Evolutionary conservation across 2,329 filamentous ascomycete genomes (phyloP).

Genomic region (Ascochyta koolunga): DNA sequence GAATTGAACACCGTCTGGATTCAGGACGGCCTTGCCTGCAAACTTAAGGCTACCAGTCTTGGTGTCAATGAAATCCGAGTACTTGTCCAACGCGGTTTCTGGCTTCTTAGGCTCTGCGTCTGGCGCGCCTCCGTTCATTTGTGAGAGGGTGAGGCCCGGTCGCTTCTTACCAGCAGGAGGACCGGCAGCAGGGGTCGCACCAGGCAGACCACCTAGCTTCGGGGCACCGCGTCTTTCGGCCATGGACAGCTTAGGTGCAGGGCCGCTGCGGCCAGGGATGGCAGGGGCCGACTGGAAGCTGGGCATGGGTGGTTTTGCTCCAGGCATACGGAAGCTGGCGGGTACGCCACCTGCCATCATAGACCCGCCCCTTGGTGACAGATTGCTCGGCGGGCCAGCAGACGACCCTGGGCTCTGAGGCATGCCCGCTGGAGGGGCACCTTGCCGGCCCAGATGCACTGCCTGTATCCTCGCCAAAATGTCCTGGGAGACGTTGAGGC

Average conservation of each 20-base stretch:
- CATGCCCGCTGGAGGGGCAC: conserved; percentile 53
- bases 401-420: conserved; percentile 37
- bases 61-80: conserved; percentile 84
- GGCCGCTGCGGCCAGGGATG: conserved; percentile 52
- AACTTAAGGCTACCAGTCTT: conserved; percentile 92
- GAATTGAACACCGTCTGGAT: conserved; percentile 89
- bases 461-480: conserved; percentile 73
- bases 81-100: conserved; percentile 65
- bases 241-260: conserved; percentile 62
- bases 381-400: conserved; percentile 16
- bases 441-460: conserved; percentile 70
- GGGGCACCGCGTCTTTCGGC: conserved; percentile 63
- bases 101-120: conserved; percentile 40
- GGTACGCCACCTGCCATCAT: conserved; percentile 50
- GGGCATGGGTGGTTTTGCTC: conserved; percentile 46
- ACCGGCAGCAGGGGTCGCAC: conserved; percentile 38
- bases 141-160: conserved; percentile 52
- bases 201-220: conserved; percentile 54
- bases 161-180: conserved; percentile 47
- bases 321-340: conserved; percentile 50
- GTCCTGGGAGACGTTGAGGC: conserved; percentile 62
- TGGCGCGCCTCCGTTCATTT: conserved; percentile 47
- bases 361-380: conserved; percentile 26
- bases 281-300: conserved; percentile 57
- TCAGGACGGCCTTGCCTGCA: conserved; percentile 88